These are phyloP conservation scores for Liquidambar formosana DNA, from an alignment of 164 flowering plant species.

Conservation along the genomic window DNA sequence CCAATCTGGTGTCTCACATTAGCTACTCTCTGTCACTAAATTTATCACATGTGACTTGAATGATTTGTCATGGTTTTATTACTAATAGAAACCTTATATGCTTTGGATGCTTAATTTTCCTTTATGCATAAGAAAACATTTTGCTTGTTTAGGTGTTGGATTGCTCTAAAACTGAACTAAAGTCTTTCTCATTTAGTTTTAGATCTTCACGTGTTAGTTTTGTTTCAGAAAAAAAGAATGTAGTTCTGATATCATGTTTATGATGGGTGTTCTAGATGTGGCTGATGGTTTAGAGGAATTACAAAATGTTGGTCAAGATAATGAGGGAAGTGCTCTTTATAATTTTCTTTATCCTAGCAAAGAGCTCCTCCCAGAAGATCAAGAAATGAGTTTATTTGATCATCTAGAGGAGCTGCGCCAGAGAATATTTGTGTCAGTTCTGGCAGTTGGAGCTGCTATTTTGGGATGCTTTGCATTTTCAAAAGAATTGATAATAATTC, in stretches of 20 bases:
- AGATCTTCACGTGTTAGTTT: background rate
- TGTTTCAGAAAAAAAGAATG: background rate
- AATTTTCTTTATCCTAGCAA: slow-evolving; percentile 83
- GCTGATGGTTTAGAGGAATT: slow-evolving; percentile 27
- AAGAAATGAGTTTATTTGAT: slow-evolving; percentile 91
- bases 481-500: slow-evolving; percentile 75
- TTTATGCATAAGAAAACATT: too few relatives aligned
- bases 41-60: too few relatives aligned
- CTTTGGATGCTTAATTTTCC: too few relatives aligned
- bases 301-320: slow-evolving; percentile 33
- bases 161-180: background rate
- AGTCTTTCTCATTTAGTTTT: background rate
- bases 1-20: too few relatives aligned
- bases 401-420: slow-evolving; percentile 92
- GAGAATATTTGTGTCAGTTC: slow-evolving; percentile 81
- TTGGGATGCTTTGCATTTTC: slow-evolving; percentile 89
- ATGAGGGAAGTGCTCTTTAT: slow-evolving; percentile 50
- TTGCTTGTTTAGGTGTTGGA: slow-evolving; percentile 1
- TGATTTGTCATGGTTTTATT: too few relatives aligned
- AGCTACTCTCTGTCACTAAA: too few relatives aligned
- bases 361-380: slow-evolving; percentile 94
- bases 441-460: slow-evolving; percentile 94
- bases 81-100: too few relatives aligned
- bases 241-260: slow-evolving; percentile 9
- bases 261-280: slow-evolving; percentile 25